Evolutionary conservation across 2,329 filamentous ascomycete species (phyloP).

Genomic region (Alternaria triticimaculans): DNA sequence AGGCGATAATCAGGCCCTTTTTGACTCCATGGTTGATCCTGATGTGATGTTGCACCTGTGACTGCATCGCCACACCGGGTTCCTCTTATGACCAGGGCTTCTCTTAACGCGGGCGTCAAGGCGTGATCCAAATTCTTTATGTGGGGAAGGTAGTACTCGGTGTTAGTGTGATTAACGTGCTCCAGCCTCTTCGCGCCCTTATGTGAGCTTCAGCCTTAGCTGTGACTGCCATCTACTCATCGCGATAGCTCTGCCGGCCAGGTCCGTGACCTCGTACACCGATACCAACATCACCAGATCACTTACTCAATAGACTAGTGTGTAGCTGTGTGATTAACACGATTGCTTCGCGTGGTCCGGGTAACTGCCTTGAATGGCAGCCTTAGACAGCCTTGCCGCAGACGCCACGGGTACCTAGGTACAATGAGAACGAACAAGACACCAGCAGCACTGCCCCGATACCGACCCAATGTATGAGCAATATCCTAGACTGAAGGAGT

Average conservation of each 20-base stretch:
- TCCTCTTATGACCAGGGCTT: not conserved
- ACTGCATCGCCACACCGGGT: not conserved
- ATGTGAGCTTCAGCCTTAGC: slow-evolving; percentile 2
- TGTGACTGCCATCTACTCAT: not conserved
- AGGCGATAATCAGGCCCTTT: not conserved
- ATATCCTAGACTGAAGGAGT: not conserved
- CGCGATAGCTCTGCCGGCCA: not conserved
- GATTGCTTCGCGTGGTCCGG: not conserved
- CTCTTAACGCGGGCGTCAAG: not conserved
- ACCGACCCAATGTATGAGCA: not conserved
- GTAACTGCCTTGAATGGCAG: not conserved
- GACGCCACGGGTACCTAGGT: not conserved
- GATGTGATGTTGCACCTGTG: not conserved
- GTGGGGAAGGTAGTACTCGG: not conserved
- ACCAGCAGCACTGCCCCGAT: not conserved
- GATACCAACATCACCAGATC: not conserved
- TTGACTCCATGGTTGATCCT: not conserved
- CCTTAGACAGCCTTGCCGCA: slow-evolving; percentile 9
- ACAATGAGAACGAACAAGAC: not conserved
- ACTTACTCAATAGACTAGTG: not conserved
- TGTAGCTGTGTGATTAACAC: not conserved
- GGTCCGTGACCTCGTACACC: not conserved
- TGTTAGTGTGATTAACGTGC: not conserved
- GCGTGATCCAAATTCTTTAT: not conserved
- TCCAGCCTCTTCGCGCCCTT: not conserved